These are phyloP conservation scores for Prinsepia uniflora DNA, from an alignment of 306 rosid species.

Conservation along the genomic window DNA sequence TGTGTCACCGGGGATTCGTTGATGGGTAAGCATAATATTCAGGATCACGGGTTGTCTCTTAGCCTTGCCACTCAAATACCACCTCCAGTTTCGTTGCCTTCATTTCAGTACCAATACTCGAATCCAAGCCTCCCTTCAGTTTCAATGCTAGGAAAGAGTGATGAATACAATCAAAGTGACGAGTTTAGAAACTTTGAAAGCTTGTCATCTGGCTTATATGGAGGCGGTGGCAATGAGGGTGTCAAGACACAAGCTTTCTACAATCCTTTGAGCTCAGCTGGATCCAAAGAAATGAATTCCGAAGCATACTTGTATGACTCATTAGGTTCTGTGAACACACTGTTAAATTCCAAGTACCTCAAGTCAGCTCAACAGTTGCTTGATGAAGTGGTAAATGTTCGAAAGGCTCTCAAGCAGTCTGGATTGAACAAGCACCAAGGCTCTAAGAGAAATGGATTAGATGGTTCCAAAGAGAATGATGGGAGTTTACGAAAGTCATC, in stretches of 20 bases:
- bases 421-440: constrained; percentile 46
- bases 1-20: constrained; percentile 35
- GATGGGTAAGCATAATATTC: constrained; percentile 44
- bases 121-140: constrained; percentile 38
- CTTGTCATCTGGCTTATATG: constrained; percentile 42
- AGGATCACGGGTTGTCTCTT: constrained; percentile 73
- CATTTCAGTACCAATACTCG: constrained; percentile 53
- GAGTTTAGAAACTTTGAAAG: constrained; percentile 46
- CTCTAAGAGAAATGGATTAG: constrained; percentile 34
- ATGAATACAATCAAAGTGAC: constrained; percentile 33
- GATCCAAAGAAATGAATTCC: constrained; percentile 33
- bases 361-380: constrained; percentile 78
- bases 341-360: constrained; percentile 48
- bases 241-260: constrained; percentile 47
- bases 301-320: constrained; percentile 39
- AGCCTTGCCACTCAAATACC: constrained; percentile 69
- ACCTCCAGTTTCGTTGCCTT: constrained; percentile 40
- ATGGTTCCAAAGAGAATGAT: constrained; percentile 53
- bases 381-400: constrained; percentile 70
- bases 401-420: constrained; percentile 62
- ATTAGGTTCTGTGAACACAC: constrained; percentile 28
- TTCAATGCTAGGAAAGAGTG: constrained; percentile 33
- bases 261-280: constrained; percentile 35
- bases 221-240: constrained; percentile 26
- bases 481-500: constrained; percentile 44